phyloP scores from a whole-genome alignment of 2,329 filamentous ascomycete genomes.

The Sporothrix pallida region DNA sequence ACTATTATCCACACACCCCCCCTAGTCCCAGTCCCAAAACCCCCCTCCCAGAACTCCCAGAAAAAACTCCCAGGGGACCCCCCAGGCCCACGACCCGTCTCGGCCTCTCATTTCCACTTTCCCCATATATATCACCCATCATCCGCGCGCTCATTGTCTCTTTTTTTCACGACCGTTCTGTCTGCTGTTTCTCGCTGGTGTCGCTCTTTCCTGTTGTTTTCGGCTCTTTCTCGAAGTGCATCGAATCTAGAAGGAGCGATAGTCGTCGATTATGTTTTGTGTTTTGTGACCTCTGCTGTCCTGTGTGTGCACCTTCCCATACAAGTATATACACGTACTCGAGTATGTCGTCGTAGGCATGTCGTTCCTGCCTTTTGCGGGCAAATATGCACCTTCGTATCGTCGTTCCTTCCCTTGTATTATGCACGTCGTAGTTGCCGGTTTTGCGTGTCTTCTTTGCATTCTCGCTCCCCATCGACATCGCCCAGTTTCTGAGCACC shows the following conservation, averaged over 20 bases:
- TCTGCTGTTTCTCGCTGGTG: neutral
- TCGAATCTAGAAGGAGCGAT: constrained; percentile 13
- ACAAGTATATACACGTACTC: neutral
- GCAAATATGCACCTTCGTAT: neutral
- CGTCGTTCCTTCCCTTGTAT: constrained; percentile 7
- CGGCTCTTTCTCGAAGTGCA: neutral
- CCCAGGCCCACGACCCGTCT: constrained; percentile 34
- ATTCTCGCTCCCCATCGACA: neutral
- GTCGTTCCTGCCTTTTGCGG: constrained; percentile 20
- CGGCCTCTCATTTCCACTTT: constrained; percentile 36
- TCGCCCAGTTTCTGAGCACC: neutral
- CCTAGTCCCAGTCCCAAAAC: constrained; percentile 26
- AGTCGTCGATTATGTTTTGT: neutral
- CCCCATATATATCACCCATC: constrained; percentile 33
- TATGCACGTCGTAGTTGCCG: neutral
- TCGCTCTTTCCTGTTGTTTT: neutral
- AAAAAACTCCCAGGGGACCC: constrained; percentile 17
- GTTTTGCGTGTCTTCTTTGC: neutral
- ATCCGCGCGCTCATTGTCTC: constrained; percentile 27
- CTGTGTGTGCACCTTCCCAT: neutral
- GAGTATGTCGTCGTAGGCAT: neutral
- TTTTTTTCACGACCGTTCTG: constrained; percentile 4
- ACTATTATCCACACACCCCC: constrained; percentile 24
- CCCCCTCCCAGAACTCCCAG: constrained; percentile 19
- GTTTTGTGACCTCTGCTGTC: too few species aligned